Percentiles rank a stretch among this genome's conserved stretches.
Conservation (phyloP, 768 basidiomycete species). For the Lentinula lateritia region DNA sequence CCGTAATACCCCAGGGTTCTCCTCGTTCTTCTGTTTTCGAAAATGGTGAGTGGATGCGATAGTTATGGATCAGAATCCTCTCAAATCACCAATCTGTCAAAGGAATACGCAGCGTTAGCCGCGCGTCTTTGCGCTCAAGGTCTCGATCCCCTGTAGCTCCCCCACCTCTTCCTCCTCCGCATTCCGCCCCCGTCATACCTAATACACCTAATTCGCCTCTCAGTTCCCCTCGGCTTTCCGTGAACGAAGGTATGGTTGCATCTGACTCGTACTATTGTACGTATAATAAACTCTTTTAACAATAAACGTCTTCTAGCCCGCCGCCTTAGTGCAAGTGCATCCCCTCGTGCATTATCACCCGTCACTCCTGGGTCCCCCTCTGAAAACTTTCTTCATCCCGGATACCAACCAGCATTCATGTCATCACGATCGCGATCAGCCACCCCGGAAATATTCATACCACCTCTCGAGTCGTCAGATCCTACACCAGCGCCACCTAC, state of each 20-base stretch:
- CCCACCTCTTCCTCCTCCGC: neutral
- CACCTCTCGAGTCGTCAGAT: neutral
- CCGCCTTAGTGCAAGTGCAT: neutral
- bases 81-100: neutral
- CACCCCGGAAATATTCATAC: constrained; percentile 4
- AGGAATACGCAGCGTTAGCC: neutral
- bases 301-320: neutral
- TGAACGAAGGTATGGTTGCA: neutral
- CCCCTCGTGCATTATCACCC: neutral
- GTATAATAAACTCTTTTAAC: neutral
- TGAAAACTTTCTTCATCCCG: neutral
- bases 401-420: neutral
- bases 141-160: neutral
- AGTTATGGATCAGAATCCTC: no score
- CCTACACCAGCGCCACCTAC: neutral
- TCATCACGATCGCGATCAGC: neutral
- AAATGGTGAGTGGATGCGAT: no score
- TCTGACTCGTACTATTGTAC: neutral
- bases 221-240: neutral
- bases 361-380: neutral
- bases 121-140: neutral
- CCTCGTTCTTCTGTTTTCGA: neutral
- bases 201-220: neutral
- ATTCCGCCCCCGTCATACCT: neutral
- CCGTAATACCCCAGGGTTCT: neutral